Evolutionary conservation across 306 rosid genomes (phyloP), one percentile per base, ranked within the genome.

Genomic region (Carpinus viminea): DNA sequence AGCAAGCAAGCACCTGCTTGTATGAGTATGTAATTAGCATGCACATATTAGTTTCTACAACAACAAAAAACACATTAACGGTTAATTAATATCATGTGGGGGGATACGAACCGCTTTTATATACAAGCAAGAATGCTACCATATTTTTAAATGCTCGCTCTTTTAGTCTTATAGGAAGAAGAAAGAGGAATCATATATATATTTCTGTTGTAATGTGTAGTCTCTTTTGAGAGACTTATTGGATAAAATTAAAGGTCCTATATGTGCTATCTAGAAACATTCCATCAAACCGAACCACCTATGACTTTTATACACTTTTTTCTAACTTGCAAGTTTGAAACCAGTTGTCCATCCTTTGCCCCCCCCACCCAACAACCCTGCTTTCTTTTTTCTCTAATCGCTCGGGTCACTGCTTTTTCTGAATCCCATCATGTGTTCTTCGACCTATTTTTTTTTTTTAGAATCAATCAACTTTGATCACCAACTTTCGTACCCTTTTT

Each of bases 281-380:
- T 68, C 76, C 21, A 75, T 68, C 62, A 68, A 38, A 54, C 36
- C 41, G 12, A 78, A 86, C 83, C 85, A 60, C 79, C 65, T 82
- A 28, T 74, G 60, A 79, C 73, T 53, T 47, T 2, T 45, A 57
- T 12, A 55, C 52, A 66, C 47, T 73, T 38, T 38, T 38, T 79
- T 79, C 68, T 64, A 54, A 17, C 83, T 79, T 84, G 52, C 75
- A 79, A 84, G 70, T 73, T 79, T 74, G 64, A 74, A 74, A 78
- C 62, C 31, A 64, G 52, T 60, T 68, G 85, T 74, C 72, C 77
- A 46, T 53, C 12, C 20, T 69, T 70, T 61, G 76, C 80, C 48
- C 85, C 61, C n/a, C 20, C 59, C 78, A 34, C 55, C 74, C 76
- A 75, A 74, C 75, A 78, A 62, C 73, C 64, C 76, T 13, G 45